Evolutionary conservation across 2,329 filamentous ascomycete species (phyloP).

Genomic region (Thelonectria blattea): DNA sequence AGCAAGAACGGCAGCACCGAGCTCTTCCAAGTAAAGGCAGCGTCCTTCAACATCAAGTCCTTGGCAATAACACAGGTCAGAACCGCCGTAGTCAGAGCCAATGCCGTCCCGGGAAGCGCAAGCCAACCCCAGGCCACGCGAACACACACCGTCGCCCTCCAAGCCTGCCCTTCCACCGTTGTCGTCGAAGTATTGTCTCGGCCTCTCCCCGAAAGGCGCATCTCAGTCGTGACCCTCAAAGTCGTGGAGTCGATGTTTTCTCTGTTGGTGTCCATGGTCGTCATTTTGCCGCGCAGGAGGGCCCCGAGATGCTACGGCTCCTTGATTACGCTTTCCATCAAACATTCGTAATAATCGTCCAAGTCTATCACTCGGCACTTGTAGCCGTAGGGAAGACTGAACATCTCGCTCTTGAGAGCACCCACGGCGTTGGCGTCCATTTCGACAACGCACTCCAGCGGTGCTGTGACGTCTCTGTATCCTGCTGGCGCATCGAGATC

Average conservation of each 20-base stretch:
- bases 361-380: not conserved
- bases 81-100: no score
- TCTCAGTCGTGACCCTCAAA: slow-evolving; percentile 11
- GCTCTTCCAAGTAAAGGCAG: no score
- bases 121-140: no score
- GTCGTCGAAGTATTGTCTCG: no score
- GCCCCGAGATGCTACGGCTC: not conserved
- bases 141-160: no score
- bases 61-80: no score
- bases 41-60: no score
- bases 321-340: not conserved
- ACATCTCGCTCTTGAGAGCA: not conserved
- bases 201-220: not conserved
- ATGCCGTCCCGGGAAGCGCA: no score
- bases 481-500: not conserved
- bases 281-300: slow-evolving; percentile 4
- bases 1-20: no score
- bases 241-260: slow-evolving; percentile 18
- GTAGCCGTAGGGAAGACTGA: not conserved
- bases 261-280: slow-evolving; percentile 11
- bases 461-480: slow-evolving; percentile 10
- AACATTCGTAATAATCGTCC: not conserved
- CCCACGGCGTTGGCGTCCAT: not conserved
- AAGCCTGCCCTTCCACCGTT: no score
- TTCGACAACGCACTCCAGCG: slow-evolving; percentile 8